Conservation (phyloP, 2,329 filamentous ascomycete genomes). For the Microcyclospora pomicola region DNA sequence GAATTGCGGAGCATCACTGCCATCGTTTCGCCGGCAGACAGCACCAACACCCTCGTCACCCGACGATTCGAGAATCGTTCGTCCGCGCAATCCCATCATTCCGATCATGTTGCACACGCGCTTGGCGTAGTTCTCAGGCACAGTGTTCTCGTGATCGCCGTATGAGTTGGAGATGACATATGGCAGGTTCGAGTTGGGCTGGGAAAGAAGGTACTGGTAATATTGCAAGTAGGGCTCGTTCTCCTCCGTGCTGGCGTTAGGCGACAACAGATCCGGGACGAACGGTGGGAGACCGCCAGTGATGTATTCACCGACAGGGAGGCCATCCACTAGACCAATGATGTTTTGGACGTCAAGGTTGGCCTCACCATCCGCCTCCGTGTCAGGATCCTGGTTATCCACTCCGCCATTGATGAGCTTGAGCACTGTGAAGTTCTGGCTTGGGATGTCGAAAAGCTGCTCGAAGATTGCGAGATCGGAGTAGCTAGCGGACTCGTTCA, state of each 20-base stretch:
- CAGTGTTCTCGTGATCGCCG: conserved; percentile 49
- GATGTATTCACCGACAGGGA: conserved; percentile 43
- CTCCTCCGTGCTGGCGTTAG: conserved; percentile 30
- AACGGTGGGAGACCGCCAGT: conserved; percentile 43
- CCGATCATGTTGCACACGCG: conserved; percentile 50
- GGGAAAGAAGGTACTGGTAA: conserved; percentile 41
- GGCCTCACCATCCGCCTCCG: conserved; percentile 33
- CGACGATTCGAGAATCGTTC: conserved; percentile 45
- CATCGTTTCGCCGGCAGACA: conserved; percentile 30
- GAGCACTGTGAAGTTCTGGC: conserved; percentile 30
- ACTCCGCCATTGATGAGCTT: conserved; percentile 10
- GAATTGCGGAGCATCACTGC: conserved; percentile 29
- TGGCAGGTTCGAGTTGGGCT: conserved; percentile 37
- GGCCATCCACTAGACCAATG: conserved; percentile 38
- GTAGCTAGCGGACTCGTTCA: conserved; percentile 38
- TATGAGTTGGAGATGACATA: conserved; percentile 51
- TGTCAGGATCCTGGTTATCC: conserved; percentile 8
- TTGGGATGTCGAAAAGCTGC: conserved; percentile 27
- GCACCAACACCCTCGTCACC: conserved; percentile 46
- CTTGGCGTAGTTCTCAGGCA: conserved; percentile 45
- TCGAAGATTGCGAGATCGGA: conserved; percentile 32
- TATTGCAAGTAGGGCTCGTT: conserved; percentile 56
- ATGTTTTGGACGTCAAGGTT: conserved; percentile 52
- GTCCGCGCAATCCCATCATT: conserved; percentile 48
- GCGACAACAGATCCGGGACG: conserved; percentile 28